Conservation (phyloP, 306 rosid species). For the Arachis stenosperma region DNA sequence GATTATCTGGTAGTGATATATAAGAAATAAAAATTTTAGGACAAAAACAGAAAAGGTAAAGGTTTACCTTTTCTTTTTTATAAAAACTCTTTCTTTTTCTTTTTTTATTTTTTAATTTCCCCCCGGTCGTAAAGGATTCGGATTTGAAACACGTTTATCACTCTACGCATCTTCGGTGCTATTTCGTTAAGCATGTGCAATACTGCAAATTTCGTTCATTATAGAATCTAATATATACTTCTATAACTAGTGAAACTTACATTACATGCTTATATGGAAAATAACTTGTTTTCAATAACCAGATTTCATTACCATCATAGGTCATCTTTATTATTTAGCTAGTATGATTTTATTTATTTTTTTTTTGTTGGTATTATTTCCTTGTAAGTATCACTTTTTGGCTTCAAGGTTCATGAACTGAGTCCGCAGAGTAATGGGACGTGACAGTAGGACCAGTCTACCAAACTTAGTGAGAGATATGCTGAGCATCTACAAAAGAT, state of each 20-base stretch:
- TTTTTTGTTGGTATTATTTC: neutral
- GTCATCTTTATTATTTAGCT: neutral
- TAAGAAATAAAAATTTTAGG: too few relatives aligned
- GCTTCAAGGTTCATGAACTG: constrained; percentile 18
- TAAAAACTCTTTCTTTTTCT: too few relatives aligned
- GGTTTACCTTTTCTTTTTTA: too few relatives aligned
- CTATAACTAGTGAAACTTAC: neutral
- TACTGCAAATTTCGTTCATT: neutral
- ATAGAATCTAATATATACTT: neutral
- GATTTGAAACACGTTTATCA: neutral
- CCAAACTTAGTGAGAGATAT: constrained; percentile 30
- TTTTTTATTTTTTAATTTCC: too few relatives aligned
- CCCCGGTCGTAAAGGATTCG: neutral
- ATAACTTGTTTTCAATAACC: neutral
- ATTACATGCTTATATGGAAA: neutral
- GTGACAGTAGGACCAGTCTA: constrained; percentile 28
- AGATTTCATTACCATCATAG: neutral
- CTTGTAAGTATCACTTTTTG: neutral
- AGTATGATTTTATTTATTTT: too few relatives aligned
- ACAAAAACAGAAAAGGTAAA: too few relatives aligned
- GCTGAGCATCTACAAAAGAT: constrained; percentile 30
- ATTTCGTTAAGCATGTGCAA: neutral
- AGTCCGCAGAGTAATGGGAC: constrained; percentile 15
- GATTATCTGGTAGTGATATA: too few relatives aligned
- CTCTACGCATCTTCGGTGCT: neutral